These are phyloP conservation scores for Entrophospora sp. DNA, from an alignment of 192 early-diverging fungal species.

Conservation along the genomic window DNA sequence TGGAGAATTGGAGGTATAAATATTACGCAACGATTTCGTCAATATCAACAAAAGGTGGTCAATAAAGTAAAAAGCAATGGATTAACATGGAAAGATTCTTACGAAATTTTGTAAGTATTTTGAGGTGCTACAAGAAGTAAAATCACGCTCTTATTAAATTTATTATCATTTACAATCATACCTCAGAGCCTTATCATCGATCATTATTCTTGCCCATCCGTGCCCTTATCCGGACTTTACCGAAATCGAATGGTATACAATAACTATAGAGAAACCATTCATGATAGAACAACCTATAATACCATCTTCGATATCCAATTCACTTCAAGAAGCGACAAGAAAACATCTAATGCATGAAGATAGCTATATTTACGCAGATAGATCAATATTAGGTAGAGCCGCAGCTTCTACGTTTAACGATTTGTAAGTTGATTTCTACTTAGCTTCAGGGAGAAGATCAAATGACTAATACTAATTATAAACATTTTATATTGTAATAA, in stretches of 20 bases:
- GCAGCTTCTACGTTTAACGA: slow-evolving; percentile 10
- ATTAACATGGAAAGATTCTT: slow-evolving; percentile 9
- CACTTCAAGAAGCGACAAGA: neutral
- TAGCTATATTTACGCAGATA: slow-evolving; percentile 4
- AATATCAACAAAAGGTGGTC: neutral
- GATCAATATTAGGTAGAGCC: slow-evolving; percentile 4
- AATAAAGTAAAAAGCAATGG: neutral
- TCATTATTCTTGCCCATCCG: neutral
- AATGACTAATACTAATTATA: no score
- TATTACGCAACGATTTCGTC: slow-evolving; percentile 4
- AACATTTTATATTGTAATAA: no score
- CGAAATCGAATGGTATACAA: neutral
- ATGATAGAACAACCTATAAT: neutral
- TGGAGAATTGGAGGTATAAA: slow-evolving; percentile 5
- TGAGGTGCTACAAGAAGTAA: no score
- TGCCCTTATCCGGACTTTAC: slow-evolving; percentile 8
- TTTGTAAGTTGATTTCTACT: slow-evolving; percentile 18
- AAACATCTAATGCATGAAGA: slow-evolving; percentile 6
- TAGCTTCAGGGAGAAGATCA: no score
- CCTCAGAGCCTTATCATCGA: slow-evolving; percentile 1
- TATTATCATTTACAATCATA: no score
- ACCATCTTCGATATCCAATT: neutral
- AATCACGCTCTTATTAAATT: no score
- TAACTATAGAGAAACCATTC: slow-evolving; percentile 13
- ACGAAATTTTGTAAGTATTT: slow-evolving; percentile 19